Conservation (phyloP, 2,329 filamentous ascomycete genomes). For the Colletotrichum ledebouriae region DNA sequence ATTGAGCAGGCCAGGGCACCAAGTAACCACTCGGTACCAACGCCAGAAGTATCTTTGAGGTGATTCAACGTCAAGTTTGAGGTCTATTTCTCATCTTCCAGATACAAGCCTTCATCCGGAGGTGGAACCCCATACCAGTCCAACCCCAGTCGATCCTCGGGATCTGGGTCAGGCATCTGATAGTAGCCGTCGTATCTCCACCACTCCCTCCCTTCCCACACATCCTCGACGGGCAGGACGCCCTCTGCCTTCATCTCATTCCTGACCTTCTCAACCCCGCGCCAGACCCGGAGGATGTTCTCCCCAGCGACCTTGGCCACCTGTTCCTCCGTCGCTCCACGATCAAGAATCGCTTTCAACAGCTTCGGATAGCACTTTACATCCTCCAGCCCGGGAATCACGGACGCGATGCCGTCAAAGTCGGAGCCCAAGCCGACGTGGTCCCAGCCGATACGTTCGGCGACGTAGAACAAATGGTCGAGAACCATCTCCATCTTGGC, state of each 20-base stretch:
- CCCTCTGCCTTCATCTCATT: conserved; percentile 50
- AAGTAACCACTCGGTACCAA: no score
- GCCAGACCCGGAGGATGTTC: conserved; percentile 55
- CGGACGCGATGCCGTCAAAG: conserved; percentile 51
- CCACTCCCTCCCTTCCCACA: conserved; percentile 51
- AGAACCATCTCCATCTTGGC: conserved; percentile 50
- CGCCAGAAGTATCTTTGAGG: no score
- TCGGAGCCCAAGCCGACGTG: conserved; percentile 56
- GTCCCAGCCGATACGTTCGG: conserved; percentile 51
- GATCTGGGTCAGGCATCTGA: conserved; percentile 46
- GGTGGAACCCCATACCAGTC: conserved; percentile 48
- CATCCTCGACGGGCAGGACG: conserved; percentile 51
- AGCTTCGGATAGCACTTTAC: conserved; percentile 49
- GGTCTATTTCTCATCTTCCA: conserved; percentile 15
- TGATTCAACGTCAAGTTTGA: no score
- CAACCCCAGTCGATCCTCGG: conserved; percentile 48
- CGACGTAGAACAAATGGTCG: conserved; percentile 50
- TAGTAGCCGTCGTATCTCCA: conserved; percentile 51
- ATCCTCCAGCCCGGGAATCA: conserved; percentile 47
- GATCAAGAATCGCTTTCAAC: conserved; percentile 52
- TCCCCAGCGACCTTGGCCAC: conserved; percentile 52
- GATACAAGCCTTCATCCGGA: conserved; percentile 34
- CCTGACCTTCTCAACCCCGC: conserved; percentile 44
- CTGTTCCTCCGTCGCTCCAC: conserved; percentile 55
- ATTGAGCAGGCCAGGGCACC: no score